Conservation (phyloP, 2,329 filamentous ascomycete genomes). For the Xylariaceae sp. region DNA sequence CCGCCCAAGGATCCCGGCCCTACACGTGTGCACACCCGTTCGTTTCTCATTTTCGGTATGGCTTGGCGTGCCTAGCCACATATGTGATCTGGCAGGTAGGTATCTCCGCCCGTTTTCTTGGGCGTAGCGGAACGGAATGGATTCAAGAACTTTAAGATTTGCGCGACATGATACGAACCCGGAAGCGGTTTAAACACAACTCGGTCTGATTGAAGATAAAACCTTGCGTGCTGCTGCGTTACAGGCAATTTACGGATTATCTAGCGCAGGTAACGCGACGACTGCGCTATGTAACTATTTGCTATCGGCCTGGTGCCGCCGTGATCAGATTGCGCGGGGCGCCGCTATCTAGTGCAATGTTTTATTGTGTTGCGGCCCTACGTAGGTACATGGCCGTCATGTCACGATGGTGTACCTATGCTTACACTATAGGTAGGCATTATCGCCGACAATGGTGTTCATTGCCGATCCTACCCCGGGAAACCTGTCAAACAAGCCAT, state of each 20-base stretch:
- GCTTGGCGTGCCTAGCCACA: too few relatives aligned
- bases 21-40: not conserved
- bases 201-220: too few relatives aligned
- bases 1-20: not conserved
- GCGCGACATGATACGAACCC: not conserved
- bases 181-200: too few relatives aligned
- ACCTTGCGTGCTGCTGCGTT: too few relatives aligned
- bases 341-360: too few relatives aligned
- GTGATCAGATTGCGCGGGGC: constrained; percentile 7
- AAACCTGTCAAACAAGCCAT: not conserved
- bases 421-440: not conserved
- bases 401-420: too few relatives aligned
- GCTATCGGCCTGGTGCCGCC: not conserved
- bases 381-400: too few relatives aligned
- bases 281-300: not conserved
- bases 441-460: not conserved
- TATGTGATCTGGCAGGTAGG: too few relatives aligned
- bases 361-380: too few relatives aligned
- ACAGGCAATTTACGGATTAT: not conserved
- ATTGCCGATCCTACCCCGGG: not conserved
- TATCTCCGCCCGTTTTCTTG: too few relatives aligned
- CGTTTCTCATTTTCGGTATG: not conserved
- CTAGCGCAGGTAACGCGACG: not conserved
- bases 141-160: not conserved
- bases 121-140: too few relatives aligned